These are phyloP conservation scores for Tricholoma furcatifolium DNA, from an alignment of 768 basidiomycete genomes.

Conservation along the genomic window DNA sequence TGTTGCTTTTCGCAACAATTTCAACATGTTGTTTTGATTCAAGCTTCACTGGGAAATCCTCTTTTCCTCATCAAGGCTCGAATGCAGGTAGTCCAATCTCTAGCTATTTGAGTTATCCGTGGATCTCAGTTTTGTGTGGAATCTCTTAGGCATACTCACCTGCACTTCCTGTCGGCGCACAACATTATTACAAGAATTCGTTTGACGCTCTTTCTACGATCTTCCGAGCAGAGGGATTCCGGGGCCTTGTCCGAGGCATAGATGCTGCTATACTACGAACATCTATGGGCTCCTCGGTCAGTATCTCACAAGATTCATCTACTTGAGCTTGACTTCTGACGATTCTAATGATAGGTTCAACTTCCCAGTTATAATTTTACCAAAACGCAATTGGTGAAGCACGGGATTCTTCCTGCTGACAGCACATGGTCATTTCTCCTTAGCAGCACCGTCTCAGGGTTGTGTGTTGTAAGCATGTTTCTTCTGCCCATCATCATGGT, in stretches of 20 bases:
- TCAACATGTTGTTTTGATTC: conserved; percentile 4
- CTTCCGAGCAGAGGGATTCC: conserved; percentile 69
- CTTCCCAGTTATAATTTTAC: conserved; percentile 94
- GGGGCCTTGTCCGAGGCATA: conserved; percentile 86
- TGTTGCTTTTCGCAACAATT: neutral
- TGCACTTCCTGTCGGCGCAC: conserved; percentile 88
- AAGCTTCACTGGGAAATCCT: conserved; percentile 82
- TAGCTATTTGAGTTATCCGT: neutral
- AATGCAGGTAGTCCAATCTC: conserved; percentile 71
- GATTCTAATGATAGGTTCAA: conserved; percentile 61
- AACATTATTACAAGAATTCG: conserved; percentile 87
- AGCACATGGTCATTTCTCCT: conserved; percentile 86
- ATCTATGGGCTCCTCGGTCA: conserved; percentile 87
- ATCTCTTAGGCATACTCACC: conserved; percentile 83
- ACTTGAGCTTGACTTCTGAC: neutral
- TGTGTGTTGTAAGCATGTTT: conserved; percentile 74
- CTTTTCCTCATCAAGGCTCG: conserved; percentile 95
- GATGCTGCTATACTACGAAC: conserved; percentile 93
- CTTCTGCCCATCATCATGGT: neutral
- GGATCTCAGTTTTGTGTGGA: neutral
- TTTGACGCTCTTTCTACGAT: conserved; percentile 82
- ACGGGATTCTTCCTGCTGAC: conserved; percentile 69
- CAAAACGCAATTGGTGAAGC: conserved; percentile 72
- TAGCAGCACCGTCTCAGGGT: conserved; percentile 86
- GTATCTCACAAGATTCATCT: conserved; percentile 14